Evolutionary conservation across 2,329 filamentous ascomycete species (phyloP), one percentile per base, ranked within the genome.

Genomic region (Trichoderma citrinoviride): DNA sequence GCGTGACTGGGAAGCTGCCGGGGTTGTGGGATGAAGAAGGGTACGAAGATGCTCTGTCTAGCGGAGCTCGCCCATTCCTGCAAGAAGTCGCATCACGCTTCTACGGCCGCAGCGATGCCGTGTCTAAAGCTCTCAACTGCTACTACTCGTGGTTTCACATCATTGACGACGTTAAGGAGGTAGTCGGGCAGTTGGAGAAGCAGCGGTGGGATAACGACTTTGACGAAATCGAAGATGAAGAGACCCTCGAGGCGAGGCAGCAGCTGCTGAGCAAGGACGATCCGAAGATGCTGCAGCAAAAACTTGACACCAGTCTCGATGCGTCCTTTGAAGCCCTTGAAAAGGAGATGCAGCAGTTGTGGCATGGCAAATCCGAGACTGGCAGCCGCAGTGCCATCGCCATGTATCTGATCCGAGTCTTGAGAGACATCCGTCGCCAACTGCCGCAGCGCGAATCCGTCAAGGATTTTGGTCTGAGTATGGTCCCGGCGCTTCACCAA

Each of bases 161-260:
- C 5, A 85, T 96, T n/a, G 84, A 89, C 66, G 86, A 88, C 60
- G 85, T 90, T 15, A 83, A 83, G 49, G 79, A 81, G 19, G 81
- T 89, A 3, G 83, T 93, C 7, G 85, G 87, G 46, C 82, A 85
- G 65, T 83, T 95, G 70, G 85, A 82, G 66, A 84, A 85, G 53
- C 86, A 89, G 68, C 85, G 87, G 64, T 93, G 91, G 90, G 89
- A 93, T 67, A 89, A 91, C 63, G 89, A 91, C 66, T 82, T 88
- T 29, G 87, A 90, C 57, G 86, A 90, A 57, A 86, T 92, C 46
- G 90, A 92, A 66, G 89, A 92, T 66, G 90, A 93, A 67, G 83
- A 90, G 61, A 86, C 84, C 0, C 84, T 90, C 21, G 88, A 91
- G 67, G 82, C 82, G 19, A 83, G 88, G 40, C 88, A 92, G 70